Evolutionary conservation across 208 protist genomes (phyloP).

Genomic region (Wallacemonas collosoma): DNA sequence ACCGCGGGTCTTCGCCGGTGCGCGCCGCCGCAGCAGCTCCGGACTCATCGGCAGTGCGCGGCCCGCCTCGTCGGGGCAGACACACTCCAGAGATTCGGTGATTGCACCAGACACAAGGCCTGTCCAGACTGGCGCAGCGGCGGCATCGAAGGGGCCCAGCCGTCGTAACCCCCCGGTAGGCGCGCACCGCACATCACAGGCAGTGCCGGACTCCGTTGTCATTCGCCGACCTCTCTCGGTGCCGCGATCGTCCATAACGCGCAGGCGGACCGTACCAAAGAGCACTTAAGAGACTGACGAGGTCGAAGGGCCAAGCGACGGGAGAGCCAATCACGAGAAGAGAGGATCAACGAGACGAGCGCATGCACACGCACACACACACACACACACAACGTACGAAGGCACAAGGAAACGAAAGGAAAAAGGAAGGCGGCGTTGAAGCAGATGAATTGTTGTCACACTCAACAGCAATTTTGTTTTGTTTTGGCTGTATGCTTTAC

Average conservation of each 20-base stretch:
- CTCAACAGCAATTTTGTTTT: too few species aligned
- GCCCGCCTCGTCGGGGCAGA: neutral
- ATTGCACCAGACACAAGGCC: neutral
- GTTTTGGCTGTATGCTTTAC: too few species aligned
- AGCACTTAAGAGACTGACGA: neutral
- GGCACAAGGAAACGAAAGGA: too few species aligned
- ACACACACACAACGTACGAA: too few species aligned
- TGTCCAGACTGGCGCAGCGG: neutral
- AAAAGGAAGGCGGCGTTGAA: too few species aligned
- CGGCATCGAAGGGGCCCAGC: neutral
- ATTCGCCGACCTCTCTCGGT: neutral
- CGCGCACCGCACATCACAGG: neutral
- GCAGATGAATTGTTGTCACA: too few species aligned
- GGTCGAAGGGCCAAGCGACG: too few species aligned
- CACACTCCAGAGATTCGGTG: neutral
- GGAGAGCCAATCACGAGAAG: too few species aligned
- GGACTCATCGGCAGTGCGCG: neutral
- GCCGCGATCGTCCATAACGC: neutral
- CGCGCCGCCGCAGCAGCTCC: slow-evolving; percentile 5
- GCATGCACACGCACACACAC: too few species aligned
- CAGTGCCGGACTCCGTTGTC: slow-evolving; percentile 7
- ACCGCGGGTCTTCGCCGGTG: neutral
- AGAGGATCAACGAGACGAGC: too few species aligned
- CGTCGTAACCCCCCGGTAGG: neutral
- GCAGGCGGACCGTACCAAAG: neutral